A percentile compares a stretch with the other conserved stretches of the same genome.
Evolutionary conservation across 805 yeast species (phyloP).

Genomic region (Zygosaccharomyces gambellarensis): DNA sequence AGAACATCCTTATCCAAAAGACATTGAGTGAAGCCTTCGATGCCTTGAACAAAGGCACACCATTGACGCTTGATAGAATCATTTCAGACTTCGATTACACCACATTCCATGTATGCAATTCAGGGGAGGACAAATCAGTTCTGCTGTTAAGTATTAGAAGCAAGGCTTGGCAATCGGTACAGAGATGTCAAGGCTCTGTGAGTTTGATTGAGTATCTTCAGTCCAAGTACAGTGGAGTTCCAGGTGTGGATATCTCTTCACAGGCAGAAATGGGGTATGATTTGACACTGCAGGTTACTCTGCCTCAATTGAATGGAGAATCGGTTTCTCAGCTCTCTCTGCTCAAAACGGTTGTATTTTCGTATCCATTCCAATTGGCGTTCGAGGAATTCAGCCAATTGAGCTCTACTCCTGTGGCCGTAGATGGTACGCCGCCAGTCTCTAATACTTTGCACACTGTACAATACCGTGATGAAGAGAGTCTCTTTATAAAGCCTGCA

Average conservation of each 20-base stretch:
- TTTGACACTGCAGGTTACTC: slow-evolving; percentile 67
- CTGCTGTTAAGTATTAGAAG: slow-evolving; percentile 29
- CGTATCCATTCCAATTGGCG: slow-evolving; percentile 89
- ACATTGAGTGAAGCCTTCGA: slow-evolving; percentile 60
- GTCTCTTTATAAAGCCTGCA: slow-evolving; percentile 84
- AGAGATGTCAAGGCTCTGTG: slow-evolving; percentile 15
- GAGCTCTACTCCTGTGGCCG: slow-evolving; percentile 36
- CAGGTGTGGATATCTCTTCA: slow-evolving; percentile 22
- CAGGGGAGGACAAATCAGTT: slow-evolving; percentile 59
- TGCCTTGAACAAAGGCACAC: slow-evolving; percentile 25
- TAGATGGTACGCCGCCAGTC: slow-evolving; percentile 23
- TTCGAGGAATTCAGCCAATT: slow-evolving; percentile 72
- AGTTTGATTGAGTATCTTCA: slow-evolving; percentile 22
- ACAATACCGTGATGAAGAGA: slow-evolving; percentile 88
- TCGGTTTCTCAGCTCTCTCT: slow-evolving; percentile 64
- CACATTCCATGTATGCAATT: slow-evolving; percentile 77
- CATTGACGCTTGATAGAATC: slow-evolving; percentile 64
- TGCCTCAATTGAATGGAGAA: slow-evolving; percentile 47
- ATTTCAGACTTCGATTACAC: slow-evolving; percentile 95
- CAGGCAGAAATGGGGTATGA: slow-evolving; percentile 69
- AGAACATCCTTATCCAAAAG: slow-evolving; percentile 76
- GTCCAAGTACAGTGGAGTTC: slow-evolving; percentile 16
- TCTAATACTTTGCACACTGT: slow-evolving; percentile 37
- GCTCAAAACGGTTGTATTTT: slow-evolving; percentile 80
- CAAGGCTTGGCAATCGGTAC: slow-evolving; percentile 32